These are phyloP conservation scores for Raffaelea arxii DNA, from an alignment of 2,329 filamentous ascomycete species.

Conservation along the genomic window DNA sequence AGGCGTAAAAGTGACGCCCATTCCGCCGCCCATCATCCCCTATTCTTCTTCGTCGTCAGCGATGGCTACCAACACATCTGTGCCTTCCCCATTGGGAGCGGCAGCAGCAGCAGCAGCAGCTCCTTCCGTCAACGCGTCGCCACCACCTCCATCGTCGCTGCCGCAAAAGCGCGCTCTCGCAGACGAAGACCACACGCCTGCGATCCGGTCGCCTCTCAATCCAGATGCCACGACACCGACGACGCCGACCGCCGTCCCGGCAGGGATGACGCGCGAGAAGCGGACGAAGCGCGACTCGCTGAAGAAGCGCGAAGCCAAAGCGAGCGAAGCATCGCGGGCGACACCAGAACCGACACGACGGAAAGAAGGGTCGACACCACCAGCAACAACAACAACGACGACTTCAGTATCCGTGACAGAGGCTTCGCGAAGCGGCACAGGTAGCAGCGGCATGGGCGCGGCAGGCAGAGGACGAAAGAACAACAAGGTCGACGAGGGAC, in stretches of 20 bases:
- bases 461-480: not conserved
- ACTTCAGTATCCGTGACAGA: not conserved
- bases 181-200: conserved; percentile 61
- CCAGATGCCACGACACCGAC: conserved; percentile 37
- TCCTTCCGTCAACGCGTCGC: not conserved
- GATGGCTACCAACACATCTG: not conserved
- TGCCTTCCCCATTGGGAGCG: no score
- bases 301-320: conserved; percentile 59
- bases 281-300: conserved; percentile 56
- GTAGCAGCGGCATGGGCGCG: not conserved
- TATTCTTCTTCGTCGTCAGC: not conserved
- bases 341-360: conserved; percentile 49
- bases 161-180: conserved; percentile 53
- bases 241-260: conserved; percentile 18
- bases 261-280: conserved; percentile 34
- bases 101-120: not conserved
- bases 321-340: conserved; percentile 36
- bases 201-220: conserved; percentile 66
- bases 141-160: conserved; percentile 25
- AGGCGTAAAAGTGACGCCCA: conserved; percentile 11
- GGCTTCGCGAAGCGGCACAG: not conserved
- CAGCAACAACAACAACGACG: not conserved
- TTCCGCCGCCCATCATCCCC: conserved; percentile 12
- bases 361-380: conserved; percentile 19
- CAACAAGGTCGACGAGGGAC: conserved; percentile 27